Base-by-base conservation (phyloP, 2,329 filamentous ascomycete genomes). In the Aspergillus amoenus region DNA sequence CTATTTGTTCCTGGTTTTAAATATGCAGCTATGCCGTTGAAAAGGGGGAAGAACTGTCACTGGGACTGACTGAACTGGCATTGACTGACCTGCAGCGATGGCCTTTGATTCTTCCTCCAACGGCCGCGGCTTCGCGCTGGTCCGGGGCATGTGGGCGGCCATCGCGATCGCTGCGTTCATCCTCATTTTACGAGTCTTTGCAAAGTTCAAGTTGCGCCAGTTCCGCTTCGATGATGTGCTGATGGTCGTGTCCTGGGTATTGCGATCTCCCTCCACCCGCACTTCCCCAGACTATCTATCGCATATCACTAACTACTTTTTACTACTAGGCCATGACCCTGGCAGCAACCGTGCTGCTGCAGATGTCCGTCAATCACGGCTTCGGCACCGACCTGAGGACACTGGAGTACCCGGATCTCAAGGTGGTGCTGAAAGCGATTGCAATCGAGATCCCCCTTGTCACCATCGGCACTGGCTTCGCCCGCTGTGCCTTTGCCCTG, bases 141-240 rank as follows among this genome's bases (percentile, higher is more conserved):
- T 62, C 49, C 61, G 49, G 40, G 68, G 67, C 17, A 58, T 71
- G 34, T 71, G 68, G 68, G 66, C 56, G n/a, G 68, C 64, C 7
- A 59, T 67, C 27, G 62, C 53, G 51, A 62, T 70, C 39, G 61
- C 68, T 4, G 61, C 60, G 7, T 32, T 71, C 47, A 65, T 71
- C 59, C 58, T 70, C 24, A 46, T 64, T 12, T 55, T 71, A 6
- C 55, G 68, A 4, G 58, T 71, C 45, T 57, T 66, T 53, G 68
- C 68, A 7, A 71, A 71, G 56, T 46, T 70, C 44, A 70, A 68
- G 51, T 67, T 71, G 50, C 62, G 59, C 45, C 64, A 68, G 21
- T 68, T 71, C 41, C 53, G 60, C 24, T 41, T 64, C 12, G 68
- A 71, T 44, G 68, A 71, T 65, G 64, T 68, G 5, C 41, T 71